Base-by-base conservation (phyloP, 2,329 filamentous ascomycete species). In the Pseudogymnoascus sp. region DNA sequence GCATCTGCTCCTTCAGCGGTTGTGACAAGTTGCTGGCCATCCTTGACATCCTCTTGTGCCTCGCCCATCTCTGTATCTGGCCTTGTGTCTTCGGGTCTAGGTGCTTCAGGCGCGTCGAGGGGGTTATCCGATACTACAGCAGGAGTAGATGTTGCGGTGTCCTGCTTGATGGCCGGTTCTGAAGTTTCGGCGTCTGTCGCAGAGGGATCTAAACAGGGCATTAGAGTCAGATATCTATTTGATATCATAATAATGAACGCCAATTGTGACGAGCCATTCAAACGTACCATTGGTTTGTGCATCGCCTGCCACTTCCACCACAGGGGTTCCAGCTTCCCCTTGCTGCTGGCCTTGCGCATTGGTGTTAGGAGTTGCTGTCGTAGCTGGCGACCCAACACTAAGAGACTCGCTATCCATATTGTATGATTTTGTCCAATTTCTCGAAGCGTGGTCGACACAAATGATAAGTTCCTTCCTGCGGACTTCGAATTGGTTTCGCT, bases 41-140 rank as follows among this genome's bases (percentile, higher is more conserved):
- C 77, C 67, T 85, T 84, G 17, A 77, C 73, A n/a, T 81, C 79
- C 53, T 80, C 77, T 50, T 79, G 67, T 65, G 78, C 84, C 68
- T 89, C 90, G 64, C 83, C 88, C 90, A 93, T 93, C 70, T 93
- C 90, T 72, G 92, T 88, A 72, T 95, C 90, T 68, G 89, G 88
- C 64, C 83, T 75, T 66, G 82, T 78, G 62, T 80, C 82, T 70
- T 89, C 84, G 60, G 82, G 80, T 65, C 82, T 82, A 37, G 86
- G 86, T 59, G 82, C 87, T 65, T 84, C 80, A 42, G 87, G 86
- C 63, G 86, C 86, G 78, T 91, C 86, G 69, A 88, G 79, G n/a
- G 85, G 83, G 71, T 87, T 88, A 72, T 88, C 86, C 37, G 82
- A 83, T 62, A 75, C 73, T 56, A 72, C 78, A 66, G 79, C 80